Evolutionary conservation across 495 filamentous ascomycete genomes (phyloP).

Genomic region (Hyaloscypha bicolor): DNA sequence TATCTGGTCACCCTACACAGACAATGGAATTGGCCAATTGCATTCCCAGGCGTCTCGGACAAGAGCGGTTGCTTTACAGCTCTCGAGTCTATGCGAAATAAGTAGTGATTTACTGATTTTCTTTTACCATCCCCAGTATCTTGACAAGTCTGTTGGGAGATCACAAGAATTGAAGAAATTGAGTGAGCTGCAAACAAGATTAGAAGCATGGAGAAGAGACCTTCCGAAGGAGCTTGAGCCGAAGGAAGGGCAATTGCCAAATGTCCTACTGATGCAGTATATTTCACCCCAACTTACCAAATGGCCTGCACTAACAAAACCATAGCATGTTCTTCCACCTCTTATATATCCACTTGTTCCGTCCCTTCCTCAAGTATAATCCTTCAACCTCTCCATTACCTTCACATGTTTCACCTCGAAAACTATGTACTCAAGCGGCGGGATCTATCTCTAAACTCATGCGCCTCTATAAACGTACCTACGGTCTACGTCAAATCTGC

Average conservation of each 20-base stretch:
- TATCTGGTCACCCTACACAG: slow-evolving; percentile 86
- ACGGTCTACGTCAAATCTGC: slow-evolving; percentile 89
- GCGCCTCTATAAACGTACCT: slow-evolving; percentile 88
- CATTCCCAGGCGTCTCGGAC: slow-evolving; percentile 81
- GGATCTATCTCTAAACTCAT: slow-evolving; percentile 87
- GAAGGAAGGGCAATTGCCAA: slow-evolving; percentile 85
- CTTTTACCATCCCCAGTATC: slow-evolving; percentile 83
- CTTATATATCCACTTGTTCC: slow-evolving; percentile 95
- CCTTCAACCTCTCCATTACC: slow-evolving; percentile 80
- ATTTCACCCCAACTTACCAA: slow-evolving; percentile 37
- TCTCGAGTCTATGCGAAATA: slow-evolving; percentile 86
- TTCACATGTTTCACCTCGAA: slow-evolving; percentile 84
- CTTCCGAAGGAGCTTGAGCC: slow-evolving; percentile 87
- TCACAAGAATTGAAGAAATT: slow-evolving; percentile 86
- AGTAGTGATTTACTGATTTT: slow-evolving; percentile 84
- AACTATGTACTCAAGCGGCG: slow-evolving; percentile 87
- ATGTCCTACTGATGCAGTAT: slow-evolving; percentile 93
- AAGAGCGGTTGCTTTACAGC: slow-evolving; percentile 78
- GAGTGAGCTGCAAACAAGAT: slow-evolving; percentile 83
- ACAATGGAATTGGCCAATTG: slow-evolving; percentile 69
- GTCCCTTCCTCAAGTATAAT: slow-evolving; percentile 92
- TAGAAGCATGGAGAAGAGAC: slow-evolving; percentile 89
- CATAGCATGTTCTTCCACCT: slow-evolving; percentile 94
- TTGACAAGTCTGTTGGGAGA: slow-evolving; percentile 59
- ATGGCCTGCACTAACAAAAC: slow-evolving; percentile 1